A percentile compares a stretch with the other conserved stretches of the same genome.
Conservation (phyloP, 257 asterid genomes). For the Lantana camara region DNA sequence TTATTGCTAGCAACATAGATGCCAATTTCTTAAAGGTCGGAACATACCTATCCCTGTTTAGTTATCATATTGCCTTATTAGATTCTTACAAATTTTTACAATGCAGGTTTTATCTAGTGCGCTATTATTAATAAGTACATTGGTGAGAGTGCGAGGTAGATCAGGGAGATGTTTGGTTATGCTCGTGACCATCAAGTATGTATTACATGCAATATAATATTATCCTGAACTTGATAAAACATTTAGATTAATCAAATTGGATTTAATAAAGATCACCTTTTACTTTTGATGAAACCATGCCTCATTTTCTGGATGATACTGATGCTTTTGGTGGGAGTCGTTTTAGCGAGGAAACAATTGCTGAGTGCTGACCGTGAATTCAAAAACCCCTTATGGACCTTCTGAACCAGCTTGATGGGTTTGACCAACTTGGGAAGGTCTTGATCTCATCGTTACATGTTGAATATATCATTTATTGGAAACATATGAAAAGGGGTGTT, state of each 20-base stretch:
- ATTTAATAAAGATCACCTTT: constrained; percentile 5
- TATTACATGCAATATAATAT: not conserved
- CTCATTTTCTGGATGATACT: constrained; percentile 96
- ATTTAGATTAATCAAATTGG: constrained; percentile 1
- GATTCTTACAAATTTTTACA: constrained; percentile 20
- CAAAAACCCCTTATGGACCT: constrained; percentile 96
- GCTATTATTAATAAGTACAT: constrained; percentile 90
- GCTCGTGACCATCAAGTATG: constrained; percentile 98
- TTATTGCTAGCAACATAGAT: constrained; percentile 96
- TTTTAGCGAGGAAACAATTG: constrained; percentile 96
- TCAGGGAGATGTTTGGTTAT: constrained; percentile 90
- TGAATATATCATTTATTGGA: not conserved
- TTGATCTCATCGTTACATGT: too few relatives aligned
- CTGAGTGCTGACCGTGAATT: constrained; percentile 99
- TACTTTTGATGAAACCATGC: constrained; percentile 66
- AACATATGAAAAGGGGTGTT: too few relatives aligned
- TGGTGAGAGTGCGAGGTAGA: constrained; percentile 93
- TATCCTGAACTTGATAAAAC: not conserved
- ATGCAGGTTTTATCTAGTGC: constrained; percentile 94
- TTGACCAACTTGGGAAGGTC: constrained; percentile 99
- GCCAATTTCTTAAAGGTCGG: constrained; percentile 92
- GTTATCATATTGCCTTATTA: not conserved
- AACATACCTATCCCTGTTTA: not conserved
- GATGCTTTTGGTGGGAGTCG: constrained; percentile 98
- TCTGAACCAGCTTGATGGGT: constrained; percentile 94